These are phyloP conservation scores for Pythium phragmitis DNA, from an alignment of 352 stramenopile species.

Conservation along the genomic window DNA sequence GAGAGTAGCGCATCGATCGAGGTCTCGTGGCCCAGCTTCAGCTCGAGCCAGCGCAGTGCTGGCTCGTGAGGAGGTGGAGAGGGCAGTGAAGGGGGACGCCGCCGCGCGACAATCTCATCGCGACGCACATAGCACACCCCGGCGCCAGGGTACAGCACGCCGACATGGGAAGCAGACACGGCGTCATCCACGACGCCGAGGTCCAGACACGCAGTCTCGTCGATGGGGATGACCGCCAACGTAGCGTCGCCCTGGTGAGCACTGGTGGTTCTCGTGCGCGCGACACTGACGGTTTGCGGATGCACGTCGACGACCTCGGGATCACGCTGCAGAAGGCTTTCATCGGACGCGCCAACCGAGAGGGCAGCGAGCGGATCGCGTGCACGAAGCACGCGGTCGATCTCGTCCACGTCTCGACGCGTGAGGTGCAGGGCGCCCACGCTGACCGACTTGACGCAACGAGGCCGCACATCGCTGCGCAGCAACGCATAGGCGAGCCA, in stretches of 20 bases:
- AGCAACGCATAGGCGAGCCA: slow-evolving; percentile 2
- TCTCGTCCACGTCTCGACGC: not conserved
- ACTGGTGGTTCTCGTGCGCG: not conserved
- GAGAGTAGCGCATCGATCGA: not conserved
- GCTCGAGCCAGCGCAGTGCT: not conserved
- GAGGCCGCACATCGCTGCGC: not conserved
- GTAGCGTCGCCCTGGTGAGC: not conserved
- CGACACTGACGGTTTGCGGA: not conserved
- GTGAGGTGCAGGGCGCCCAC: not conserved
- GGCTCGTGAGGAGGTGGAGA: no score
- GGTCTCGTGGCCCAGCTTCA: not conserved
- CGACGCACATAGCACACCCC: not conserved
- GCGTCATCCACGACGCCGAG: not conserved
- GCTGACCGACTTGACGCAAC: not conserved
- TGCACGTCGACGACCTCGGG: not conserved
- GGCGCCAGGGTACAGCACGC: not conserved
- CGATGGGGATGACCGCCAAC: not conserved
- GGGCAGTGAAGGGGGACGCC: not conserved
- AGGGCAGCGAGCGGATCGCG: not conserved
- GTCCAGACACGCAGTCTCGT: not conserved
- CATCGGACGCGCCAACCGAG: not conserved
- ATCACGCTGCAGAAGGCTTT: not conserved
- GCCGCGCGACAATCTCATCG: not conserved
- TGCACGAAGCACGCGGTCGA: not conserved
- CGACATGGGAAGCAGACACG: not conserved